A percentile compares a stretch with the other conserved stretches of the same genome.
Conservation (phyloP, 2,329 filamentous ascomycete genomes). For the Sporothrix brasiliensis region DNA sequence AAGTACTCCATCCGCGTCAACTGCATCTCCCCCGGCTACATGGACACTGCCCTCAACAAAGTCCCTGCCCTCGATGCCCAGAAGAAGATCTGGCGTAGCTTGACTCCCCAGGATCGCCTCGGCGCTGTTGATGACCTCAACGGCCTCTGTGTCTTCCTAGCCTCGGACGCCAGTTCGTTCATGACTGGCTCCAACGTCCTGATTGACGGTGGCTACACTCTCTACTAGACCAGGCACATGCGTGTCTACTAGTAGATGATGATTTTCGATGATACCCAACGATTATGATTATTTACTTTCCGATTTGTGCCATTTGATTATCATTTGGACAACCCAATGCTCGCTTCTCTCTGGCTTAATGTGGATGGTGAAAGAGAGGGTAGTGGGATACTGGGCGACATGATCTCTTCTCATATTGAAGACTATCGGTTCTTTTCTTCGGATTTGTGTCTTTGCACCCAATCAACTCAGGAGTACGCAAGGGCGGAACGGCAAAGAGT, state of each 20-base stretch:
- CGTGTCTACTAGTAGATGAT: slow-evolving; percentile 10
- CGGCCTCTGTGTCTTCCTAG: slow-evolving; percentile 74
- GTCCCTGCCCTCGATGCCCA: slow-evolving; percentile 76
- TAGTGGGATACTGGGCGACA: not conserved
- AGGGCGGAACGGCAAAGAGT: slow-evolving; percentile 13
- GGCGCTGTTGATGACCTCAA: slow-evolving; percentile 76
- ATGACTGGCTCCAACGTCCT: slow-evolving; percentile 77
- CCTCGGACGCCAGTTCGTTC: slow-evolving; percentile 71
- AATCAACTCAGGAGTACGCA: slow-evolving; percentile 10
- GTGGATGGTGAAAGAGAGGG: slow-evolving; percentile 18
- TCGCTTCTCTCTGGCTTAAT: slow-evolving; percentile 7
- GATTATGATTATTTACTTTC: not conserved
- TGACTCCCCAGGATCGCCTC: slow-evolving; percentile 73
- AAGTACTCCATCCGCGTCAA: slow-evolving; percentile 80
- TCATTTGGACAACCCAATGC: not conserved
- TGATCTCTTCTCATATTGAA: slow-evolving; percentile 21
- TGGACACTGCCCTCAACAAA: slow-evolving; percentile 81
- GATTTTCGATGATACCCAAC: slow-evolving; percentile 32
- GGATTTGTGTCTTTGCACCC: not conserved
- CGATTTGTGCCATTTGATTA: not conserved
- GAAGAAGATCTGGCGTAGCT: slow-evolving; percentile 77
- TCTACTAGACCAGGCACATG: slow-evolving; percentile 39
- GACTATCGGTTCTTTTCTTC: not conserved
- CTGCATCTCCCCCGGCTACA: slow-evolving; percentile 82
- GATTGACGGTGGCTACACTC: slow-evolving; percentile 71